Percentiles rank a stretch among this genome's conserved stretches.
Conservation (phyloP, 2,329 filamentous ascomycete species). For the Penicillium freii region DNA sequence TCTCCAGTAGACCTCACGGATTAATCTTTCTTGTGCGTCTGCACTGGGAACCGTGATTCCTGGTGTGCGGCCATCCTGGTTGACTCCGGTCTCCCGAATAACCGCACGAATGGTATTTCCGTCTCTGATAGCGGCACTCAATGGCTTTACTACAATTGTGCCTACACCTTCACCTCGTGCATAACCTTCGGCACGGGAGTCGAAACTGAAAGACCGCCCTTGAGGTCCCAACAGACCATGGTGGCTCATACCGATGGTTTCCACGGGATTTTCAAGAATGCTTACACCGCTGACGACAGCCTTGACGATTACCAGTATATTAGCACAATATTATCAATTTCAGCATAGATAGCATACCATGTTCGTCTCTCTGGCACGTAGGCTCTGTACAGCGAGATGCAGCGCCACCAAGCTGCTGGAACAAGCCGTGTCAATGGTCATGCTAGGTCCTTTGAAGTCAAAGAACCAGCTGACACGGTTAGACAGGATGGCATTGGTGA, state of each 20-base stretch:
- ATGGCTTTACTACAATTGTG: slow-evolving; percentile 33
- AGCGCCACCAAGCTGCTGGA: slow-evolving; percentile 40
- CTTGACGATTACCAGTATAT: background rate
- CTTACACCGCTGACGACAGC: slow-evolving; percentile 41
- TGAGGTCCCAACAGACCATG: slow-evolving; percentile 39
- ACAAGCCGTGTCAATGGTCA: slow-evolving; percentile 44
- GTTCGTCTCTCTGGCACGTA: slow-evolving; percentile 20
- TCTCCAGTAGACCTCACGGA: slow-evolving; percentile 32
- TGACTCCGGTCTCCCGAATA: slow-evolving; percentile 31
- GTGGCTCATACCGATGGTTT: slow-evolving; percentile 33
- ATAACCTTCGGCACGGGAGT: slow-evolving; percentile 35
- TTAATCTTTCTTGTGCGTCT: slow-evolving; percentile 36
- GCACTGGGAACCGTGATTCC: slow-evolving; percentile 47
- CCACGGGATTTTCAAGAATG: slow-evolving; percentile 36
- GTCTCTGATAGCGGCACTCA: slow-evolving; percentile 33
- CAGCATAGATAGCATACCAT: slow-evolving; percentile 19
- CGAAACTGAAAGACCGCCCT: slow-evolving; percentile 34
- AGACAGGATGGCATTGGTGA: slow-evolving; percentile 21
- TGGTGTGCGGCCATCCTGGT: slow-evolving; percentile 38
- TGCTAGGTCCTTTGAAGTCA: slow-evolving; percentile 30
- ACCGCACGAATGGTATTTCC: slow-evolving; percentile 36
- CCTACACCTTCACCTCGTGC: slow-evolving; percentile 37
- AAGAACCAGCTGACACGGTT: slow-evolving; percentile 29
- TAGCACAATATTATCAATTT: background rate
- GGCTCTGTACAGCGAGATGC: slow-evolving; percentile 39